Base-by-base conservation (phyloP, 2,329 filamentous ascomycete genomes). In the Colletotrichum sp. region DNA sequence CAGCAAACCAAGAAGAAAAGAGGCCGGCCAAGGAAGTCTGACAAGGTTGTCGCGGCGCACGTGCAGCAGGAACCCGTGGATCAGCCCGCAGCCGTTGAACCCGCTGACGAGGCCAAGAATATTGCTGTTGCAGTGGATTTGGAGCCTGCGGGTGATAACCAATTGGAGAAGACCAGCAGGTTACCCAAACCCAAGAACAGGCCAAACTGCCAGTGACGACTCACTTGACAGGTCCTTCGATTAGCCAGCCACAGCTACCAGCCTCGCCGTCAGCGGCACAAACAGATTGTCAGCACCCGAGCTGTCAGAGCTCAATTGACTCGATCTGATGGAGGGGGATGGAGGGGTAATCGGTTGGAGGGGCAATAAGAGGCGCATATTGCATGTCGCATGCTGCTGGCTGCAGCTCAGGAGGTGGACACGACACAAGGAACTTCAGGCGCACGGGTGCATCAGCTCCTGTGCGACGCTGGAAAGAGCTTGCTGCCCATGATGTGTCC, bases 1-100 rank as follows among this genome's bases (percentile, higher is more conserved):
- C 60, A 52, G 27, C 64, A 55, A 55, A 66, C 30, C 73, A 77
- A 71, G 44, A 76, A 72, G 64, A 72, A 74, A 39, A 39, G 87
- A 66, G 87, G 88, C 6, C 82, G 87, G 25, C 87, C 87, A 19
- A 85, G 82, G 73, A 88, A 88, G 72, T 77, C 79, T 3, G 82
- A 81, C 28, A 80, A 80, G 57, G 70, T 63, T 15, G 61, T 55
- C 12, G 32, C 25, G 72, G 66, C 64, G 59, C 75, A 60, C 60
- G 72, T 74, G 66, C 74, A 67, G 60, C 72, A 69, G 36, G 57
- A 63, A 63, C 34, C 32, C 25, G 55, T 68, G 28, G 67, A 19
- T 64, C 48, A 57, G 16, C 30, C 44, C 61, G 70, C 27, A 48
- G 59, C 30, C 25, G 39, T 11, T 27, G 68, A 39, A 34, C 16